Evolutionary conservation across 2,329 filamentous ascomycete species (phyloP).

Genomic region (Xylaria sp.): DNA sequence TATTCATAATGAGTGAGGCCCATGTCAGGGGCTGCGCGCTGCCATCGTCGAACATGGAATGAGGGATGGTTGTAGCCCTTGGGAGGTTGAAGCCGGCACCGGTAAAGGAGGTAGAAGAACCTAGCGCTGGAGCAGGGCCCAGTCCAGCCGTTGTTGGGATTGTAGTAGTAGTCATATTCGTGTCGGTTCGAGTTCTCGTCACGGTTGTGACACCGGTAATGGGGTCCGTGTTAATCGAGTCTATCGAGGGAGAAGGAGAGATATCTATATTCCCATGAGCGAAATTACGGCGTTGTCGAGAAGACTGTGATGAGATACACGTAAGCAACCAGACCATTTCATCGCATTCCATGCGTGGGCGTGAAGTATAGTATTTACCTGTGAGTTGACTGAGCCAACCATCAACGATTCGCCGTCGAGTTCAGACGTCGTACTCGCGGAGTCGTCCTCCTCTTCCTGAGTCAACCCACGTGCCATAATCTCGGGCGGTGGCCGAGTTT

Average conservation of each 20-base stretch:
- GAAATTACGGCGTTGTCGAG: conserved; percentile 59
- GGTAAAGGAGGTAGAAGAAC: conserved; percentile 58
- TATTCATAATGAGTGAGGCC: conserved; percentile 85
- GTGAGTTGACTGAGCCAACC: conserved; percentile 61
- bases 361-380: conserved; percentile 48
- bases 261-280: conserved; percentile 54
- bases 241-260: conserved; percentile 85
- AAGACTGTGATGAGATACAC: conserved; percentile 41
- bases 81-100: conserved; percentile 53
- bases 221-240: conserved; percentile 75
- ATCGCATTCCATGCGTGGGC: not conserved
- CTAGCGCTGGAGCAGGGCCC: conserved; percentile 45
- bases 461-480: conserved; percentile 79
- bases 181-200: conserved; percentile 53
- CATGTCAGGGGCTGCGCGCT: conserved; percentile 75
- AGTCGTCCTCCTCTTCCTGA: conserved; percentile 86
- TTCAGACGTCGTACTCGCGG: conserved; percentile 76
- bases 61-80: conserved; percentile 59
- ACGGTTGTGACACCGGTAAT: conserved; percentile 64
- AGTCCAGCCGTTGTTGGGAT: conserved; percentile 37
- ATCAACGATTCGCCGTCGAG: conserved; percentile 71
- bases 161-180: conserved; percentile 37
- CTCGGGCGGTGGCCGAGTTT: conserved; percentile 83
- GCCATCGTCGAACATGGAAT: conserved; percentile 89
- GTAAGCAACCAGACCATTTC: conserved; percentile 15